phyloP scores from a whole-genome alignment of 2,329 filamentous ascomycete species.

The Bimuria novae-zelandiae region DNA sequence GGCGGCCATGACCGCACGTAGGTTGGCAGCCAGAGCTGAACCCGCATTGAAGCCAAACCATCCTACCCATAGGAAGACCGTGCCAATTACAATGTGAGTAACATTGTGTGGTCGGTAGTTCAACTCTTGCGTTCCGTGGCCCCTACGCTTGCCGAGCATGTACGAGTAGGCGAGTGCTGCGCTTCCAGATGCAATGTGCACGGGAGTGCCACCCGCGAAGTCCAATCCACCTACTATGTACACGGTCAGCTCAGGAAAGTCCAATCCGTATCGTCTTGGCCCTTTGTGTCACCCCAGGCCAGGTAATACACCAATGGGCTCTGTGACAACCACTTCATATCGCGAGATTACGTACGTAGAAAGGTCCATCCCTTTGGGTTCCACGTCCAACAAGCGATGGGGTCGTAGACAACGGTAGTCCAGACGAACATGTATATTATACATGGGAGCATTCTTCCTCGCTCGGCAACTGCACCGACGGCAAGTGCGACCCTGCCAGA shows the following conservation, averaged over 20 bases:
- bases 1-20: slow-evolving; percentile 85
- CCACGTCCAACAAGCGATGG: slow-evolving; percentile 96
- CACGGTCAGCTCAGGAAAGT: too few species aligned
- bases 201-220: slow-evolving; percentile 87
- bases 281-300: too few species aligned
- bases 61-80: slow-evolving; percentile 91
- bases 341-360: too few species aligned
- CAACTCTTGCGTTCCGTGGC: slow-evolving; percentile 83
- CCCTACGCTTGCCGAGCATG: slow-evolving; percentile 84
- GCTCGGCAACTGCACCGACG: slow-evolving; percentile 82
- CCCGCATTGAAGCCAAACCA: slow-evolving; percentile 97
- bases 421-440: slow-evolving; percentile 93
- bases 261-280: too few species aligned
- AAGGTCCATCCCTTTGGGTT: slow-evolving; percentile 81
- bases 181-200: slow-evolving; percentile 82
- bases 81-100: slow-evolving; percentile 88
- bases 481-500: slow-evolving; percentile 72
- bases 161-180: slow-evolving; percentile 88
- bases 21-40: slow-evolving; percentile 77
- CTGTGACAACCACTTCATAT: too few species aligned
- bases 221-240: slow-evolving; percentile 72
- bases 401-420: slow-evolving; percentile 88
- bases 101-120: slow-evolving; percentile 94
- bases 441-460: slow-evolving; percentile 85
- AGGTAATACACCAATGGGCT: too few species aligned